Percentiles rank a stretch among this genome's conserved stretches.
Conservation (phyloP, 495 filamentous ascomycete genomes). For the Lentithecium fluviatile region DNA sequence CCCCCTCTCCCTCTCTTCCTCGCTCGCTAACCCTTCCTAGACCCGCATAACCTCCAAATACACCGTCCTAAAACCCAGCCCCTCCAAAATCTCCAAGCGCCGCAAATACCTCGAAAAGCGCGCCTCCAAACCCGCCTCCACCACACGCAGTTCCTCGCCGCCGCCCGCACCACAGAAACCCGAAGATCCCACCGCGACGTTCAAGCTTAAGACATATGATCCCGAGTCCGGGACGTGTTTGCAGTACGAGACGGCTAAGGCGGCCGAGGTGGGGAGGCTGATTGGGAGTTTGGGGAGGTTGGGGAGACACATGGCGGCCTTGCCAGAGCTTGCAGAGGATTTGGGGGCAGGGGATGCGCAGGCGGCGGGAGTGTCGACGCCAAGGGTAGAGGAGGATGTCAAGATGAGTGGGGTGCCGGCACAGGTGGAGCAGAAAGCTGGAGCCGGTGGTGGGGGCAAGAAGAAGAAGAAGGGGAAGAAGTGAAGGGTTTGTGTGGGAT, state of each 20-base stretch:
- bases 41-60: slow-evolving; percentile 84
- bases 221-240: slow-evolving; percentile 66
- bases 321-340: slow-evolving; percentile 45
- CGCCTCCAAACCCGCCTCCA: slow-evolving; percentile 27
- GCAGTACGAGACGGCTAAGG: slow-evolving; percentile 45
- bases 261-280: slow-evolving; percentile 82
- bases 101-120: slow-evolving; percentile 31
- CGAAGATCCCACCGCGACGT: slow-evolving; percentile 54
- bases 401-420: slow-evolving; percentile 9
- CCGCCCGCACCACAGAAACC: slow-evolving; percentile 39
- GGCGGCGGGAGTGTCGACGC: slow-evolving; percentile 11
- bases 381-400: slow-evolving; percentile 21
- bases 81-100: slow-evolving; percentile 41
- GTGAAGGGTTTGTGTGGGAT: slow-evolving; percentile 21
- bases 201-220: slow-evolving; percentile 89
- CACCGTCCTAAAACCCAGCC: slow-evolving; percentile 56
- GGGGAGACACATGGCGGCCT: slow-evolving; percentile 62
- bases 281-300: slow-evolving; percentile 70
- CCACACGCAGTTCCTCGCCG: slow-evolving; percentile 37
- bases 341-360: slow-evolving; percentile 9
- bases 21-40: slow-evolving; percentile 49
- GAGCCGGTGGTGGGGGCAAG: slow-evolving; percentile 38
- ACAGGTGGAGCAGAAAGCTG: slow-evolving; percentile 12
- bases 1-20: background rate
- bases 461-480: slow-evolving; percentile 48